Conservation (phyloP, 192 early-diverging fungal species). For the Backusella australiensis region DNA sequence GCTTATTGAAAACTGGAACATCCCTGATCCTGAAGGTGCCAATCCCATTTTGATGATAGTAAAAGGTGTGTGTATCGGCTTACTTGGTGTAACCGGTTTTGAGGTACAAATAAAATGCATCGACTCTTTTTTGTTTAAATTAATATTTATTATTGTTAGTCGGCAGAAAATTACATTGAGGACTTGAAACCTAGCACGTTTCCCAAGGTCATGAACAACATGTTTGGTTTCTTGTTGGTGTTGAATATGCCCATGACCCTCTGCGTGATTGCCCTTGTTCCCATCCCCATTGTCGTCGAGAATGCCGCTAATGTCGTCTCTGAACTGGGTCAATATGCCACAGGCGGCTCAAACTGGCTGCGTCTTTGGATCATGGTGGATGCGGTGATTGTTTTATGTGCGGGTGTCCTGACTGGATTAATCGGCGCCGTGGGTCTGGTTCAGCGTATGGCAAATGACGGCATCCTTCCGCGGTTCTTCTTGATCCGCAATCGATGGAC, state of each 20-base stretch:
- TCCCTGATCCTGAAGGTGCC: slow-evolving; percentile 30
- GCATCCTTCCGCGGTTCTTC: slow-evolving; percentile 49
- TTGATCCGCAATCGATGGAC: slow-evolving; percentile 42
- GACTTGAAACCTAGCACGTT: slow-evolving; percentile 54
- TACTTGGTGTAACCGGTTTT: slow-evolving; percentile 53
- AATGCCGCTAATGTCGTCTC: slow-evolving; percentile 43
- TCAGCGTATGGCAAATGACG: slow-evolving; percentile 48
- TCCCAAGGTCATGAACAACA: slow-evolving; percentile 57
- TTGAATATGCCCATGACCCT: slow-evolving; percentile 52
- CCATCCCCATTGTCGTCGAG: slow-evolving; percentile 35
- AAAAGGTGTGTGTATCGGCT: slow-evolving; percentile 53
- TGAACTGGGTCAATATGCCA: slow-evolving; percentile 42
- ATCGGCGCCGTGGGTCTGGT: slow-evolving; percentile 53
- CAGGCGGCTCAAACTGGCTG: slow-evolving; percentile 32
- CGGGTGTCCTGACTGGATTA: slow-evolving; percentile 55
- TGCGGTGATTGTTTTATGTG: slow-evolving; percentile 58
- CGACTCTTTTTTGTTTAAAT: not conserved
- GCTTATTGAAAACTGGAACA: slow-evolving; percentile 45
- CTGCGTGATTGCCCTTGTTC: slow-evolving; percentile 42
- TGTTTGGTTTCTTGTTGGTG: slow-evolving; percentile 41
- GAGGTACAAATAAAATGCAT: slow-evolving; percentile 28
- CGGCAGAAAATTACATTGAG: slow-evolving; percentile 55
- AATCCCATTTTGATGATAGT: slow-evolving; percentile 38
- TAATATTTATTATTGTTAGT: not conserved
- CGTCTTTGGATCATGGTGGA: slow-evolving; percentile 46